Evolutionary conservation across 352 stramenopile species (phyloP).

Genomic region (Phytophthora agathidicida): DNA sequence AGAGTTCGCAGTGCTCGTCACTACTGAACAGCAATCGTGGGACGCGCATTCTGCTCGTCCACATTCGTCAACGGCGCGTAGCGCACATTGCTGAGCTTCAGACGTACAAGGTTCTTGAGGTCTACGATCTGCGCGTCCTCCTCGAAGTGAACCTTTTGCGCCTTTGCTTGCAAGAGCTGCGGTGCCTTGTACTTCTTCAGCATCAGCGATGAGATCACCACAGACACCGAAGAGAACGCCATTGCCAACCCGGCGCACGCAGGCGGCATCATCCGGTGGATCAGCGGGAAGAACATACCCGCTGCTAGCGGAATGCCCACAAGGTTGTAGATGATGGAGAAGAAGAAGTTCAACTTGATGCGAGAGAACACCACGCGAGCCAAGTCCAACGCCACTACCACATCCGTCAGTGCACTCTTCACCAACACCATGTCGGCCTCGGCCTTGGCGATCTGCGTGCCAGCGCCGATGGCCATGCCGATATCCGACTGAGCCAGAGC

Average conservation of each 20-base stretch:
- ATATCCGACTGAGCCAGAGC: conserved; percentile 93
- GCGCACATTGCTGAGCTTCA: conserved; percentile 59
- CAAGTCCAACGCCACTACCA: conserved; percentile 86
- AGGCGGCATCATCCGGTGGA: conserved; percentile 86
- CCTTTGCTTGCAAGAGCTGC: conserved; percentile 43
- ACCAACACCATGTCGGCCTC: conserved; percentile 91
- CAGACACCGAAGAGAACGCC: conserved; percentile 89
- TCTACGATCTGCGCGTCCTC: conserved; percentile 77
- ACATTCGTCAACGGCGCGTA: conserved; percentile 76
- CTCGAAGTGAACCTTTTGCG: conserved; percentile 49
- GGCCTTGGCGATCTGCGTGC: conserved; percentile 90
- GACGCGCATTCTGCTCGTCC: conserved; percentile 36
- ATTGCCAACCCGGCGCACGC: conserved; percentile 86
- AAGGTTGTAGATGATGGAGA: conserved; percentile 88
- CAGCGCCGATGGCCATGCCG: conserved; percentile 92
- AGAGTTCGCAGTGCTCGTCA: no score
- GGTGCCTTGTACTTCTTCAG: conserved; percentile 80
- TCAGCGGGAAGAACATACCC: conserved; percentile 85
- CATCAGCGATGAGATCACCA: conserved; percentile 85
- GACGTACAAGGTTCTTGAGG: conserved; percentile 76
- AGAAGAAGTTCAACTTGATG: conserved; percentile 90
- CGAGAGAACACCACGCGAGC: conserved; percentile 81
- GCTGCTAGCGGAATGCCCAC: conserved; percentile 83
- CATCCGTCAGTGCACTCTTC: conserved; percentile 82
- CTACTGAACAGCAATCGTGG: conserved; percentile 16